These are phyloP conservation scores for Catunica adiposa DNA, from an alignment of 2,329 filamentous ascomycete species.

Conservation along the genomic window DNA sequence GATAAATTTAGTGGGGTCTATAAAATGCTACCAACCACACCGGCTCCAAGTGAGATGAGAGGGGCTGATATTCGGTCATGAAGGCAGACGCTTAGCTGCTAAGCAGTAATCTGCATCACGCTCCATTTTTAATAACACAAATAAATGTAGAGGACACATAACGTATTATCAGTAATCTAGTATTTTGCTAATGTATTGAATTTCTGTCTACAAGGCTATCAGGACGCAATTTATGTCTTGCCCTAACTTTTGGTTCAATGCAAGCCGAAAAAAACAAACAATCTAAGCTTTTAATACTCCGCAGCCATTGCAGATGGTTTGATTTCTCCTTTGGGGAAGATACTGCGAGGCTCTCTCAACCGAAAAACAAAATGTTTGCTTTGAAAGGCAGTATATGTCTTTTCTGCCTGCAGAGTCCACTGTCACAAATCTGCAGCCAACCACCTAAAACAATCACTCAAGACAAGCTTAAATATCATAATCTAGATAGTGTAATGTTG, in stretches of 20 bases:
- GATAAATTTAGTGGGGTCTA: no score
- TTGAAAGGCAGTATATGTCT: neutral
- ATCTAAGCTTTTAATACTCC: no score
- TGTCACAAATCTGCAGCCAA: neutral
- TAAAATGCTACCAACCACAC: neutral
- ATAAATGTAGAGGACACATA: neutral
- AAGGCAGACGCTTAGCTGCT: neutral
- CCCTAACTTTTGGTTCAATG: no score
- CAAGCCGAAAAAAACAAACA: no score
- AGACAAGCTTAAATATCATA: neutral
- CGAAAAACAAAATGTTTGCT: neutral
- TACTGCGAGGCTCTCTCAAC: neutral
- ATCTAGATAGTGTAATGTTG: neutral
- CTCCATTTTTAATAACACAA: neutral
- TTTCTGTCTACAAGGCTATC: no score
- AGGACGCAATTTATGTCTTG: no score
- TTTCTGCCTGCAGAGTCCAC: neutral
- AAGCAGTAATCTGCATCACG: neutral
- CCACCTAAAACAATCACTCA: no score
- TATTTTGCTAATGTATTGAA: neutral
- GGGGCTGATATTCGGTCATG: neutral
- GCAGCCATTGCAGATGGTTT: neutral
- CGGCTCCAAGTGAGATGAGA: neutral
- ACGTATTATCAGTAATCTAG: neutral
- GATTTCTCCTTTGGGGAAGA: neutral